phyloP scores from a whole-genome alignment of 2,329 filamentous ascomycete genomes.

The Pochonia chlamydosporia region DNA sequence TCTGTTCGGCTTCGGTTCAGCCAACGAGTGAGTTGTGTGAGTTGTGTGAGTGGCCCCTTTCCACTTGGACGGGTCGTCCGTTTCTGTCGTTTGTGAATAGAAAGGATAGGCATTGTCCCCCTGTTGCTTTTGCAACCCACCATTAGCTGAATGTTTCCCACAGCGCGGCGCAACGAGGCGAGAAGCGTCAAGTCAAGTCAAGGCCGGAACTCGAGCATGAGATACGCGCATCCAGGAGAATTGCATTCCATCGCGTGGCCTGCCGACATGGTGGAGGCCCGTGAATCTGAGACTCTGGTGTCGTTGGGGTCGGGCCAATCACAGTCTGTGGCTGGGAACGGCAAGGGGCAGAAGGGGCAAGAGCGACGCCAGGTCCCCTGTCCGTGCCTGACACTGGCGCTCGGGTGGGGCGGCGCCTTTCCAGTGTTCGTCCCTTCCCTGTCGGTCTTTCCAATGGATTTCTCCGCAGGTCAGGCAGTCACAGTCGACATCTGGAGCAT shows the following conservation, averaged over 20 bases:
- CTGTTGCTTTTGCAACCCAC: not conserved
- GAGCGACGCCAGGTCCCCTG: not conserved
- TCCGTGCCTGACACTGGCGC: conserved; percentile 7
- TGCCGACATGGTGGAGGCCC: not conserved
- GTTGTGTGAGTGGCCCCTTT: too few relatives aligned
- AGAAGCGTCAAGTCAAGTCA: too few relatives aligned
- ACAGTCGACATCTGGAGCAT: too few relatives aligned
- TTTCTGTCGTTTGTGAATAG: not conserved
- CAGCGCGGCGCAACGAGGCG: not conserved
- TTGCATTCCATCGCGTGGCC: conserved; percentile 5
- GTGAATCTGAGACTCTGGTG: conserved; percentile 7
- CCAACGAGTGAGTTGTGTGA: too few relatives aligned
- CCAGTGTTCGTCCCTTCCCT: too few relatives aligned
- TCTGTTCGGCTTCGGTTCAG: not conserved
- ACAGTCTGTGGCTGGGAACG: not conserved
- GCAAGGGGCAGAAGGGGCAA: conserved; percentile 1
- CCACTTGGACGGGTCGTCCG: not conserved
- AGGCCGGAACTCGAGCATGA: too few relatives aligned
- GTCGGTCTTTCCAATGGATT: too few relatives aligned
- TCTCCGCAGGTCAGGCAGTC: too few relatives aligned
- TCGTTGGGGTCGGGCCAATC: conserved; percentile 7
- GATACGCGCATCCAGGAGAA: too few relatives aligned
- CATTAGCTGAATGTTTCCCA: not conserved
- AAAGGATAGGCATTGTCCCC: not conserved
- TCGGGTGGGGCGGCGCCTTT: not conserved